Base-by-base conservation (phyloP, 2,329 filamentous ascomycete genomes). In the Cytospora leucostoma region DNA sequence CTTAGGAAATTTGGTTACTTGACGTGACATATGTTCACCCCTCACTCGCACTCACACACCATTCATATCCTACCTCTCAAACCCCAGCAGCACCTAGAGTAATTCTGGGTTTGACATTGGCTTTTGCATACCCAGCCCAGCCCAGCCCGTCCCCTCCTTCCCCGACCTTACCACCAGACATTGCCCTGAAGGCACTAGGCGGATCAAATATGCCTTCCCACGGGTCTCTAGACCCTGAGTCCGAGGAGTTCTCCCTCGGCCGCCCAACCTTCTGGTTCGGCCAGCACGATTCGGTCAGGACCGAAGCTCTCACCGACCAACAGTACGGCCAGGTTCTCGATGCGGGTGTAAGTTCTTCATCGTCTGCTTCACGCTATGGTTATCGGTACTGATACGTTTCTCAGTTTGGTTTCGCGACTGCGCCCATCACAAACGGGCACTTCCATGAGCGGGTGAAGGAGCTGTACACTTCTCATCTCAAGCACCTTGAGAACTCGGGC, bases 371-470 rank as follows among this genome's bases (percentile, higher is more conserved):
- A 67, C 35, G 67, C 60, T 37, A n/a, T 17, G 13, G 35, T 7
- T 33, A 15, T 12, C 33, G 27, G 2, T 55, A 15, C 55, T 55
- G 33, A 56, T 21, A 12, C 10, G n/a, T 35, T 56, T 38, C 38
- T 49, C 68, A 93, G 90, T 92, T 94, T 79, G 86, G 88, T 72
- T 91, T 93, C 79, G 83, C 91, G 67, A 93, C 91, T 5, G 88
- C 87, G 19, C 89, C 90, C 57, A 88, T 96, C 72, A 94, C 91
- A 47, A 95, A 90, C 70, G 75, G 80, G 21, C 82, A 87, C 71
- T 95, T 94, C 74, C 88, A 87, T 67, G 79, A 85, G 34, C 84
- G 90, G 62, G 86, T 95, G 17, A 79, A 89, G 67, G 78, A 80
- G 32, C 78, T 91, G 35, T 79, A 91, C 37, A 80, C 83, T 51